phyloP scores from a whole-genome alignment of 2,329 filamentous ascomycete species.

The Epicoccum nigrum region DNA sequence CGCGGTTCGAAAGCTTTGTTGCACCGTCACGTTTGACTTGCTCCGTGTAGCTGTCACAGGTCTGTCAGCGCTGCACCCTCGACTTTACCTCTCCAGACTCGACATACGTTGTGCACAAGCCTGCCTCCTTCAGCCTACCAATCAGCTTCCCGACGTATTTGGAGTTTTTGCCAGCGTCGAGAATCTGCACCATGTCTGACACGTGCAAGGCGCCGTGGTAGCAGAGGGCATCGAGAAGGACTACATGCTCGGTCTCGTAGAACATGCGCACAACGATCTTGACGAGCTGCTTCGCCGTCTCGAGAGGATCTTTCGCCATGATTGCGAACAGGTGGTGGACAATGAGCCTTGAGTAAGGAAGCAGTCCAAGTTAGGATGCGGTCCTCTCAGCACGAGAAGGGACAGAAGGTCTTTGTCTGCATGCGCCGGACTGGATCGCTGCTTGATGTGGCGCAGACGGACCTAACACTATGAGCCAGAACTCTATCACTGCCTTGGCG shows the following conservation, averaged over 20 bases:
- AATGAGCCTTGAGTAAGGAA: background rate
- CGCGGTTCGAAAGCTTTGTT: slow-evolving; percentile 79
- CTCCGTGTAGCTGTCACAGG: slow-evolving; percentile 70
- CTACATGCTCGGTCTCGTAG: slow-evolving; percentile 82
- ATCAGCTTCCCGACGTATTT: slow-evolving; percentile 93
- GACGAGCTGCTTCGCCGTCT: slow-evolving; percentile 77
- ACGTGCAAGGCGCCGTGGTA: slow-evolving; percentile 81
- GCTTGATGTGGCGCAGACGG: slow-evolving; percentile 3
- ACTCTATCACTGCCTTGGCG: slow-evolving; percentile 8
- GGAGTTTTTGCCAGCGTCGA: slow-evolving; percentile 75
- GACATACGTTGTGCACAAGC: slow-evolving; percentile 78
- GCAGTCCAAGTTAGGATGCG: background rate
- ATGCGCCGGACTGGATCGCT: slow-evolving; percentile 12
- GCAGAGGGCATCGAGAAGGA: slow-evolving; percentile 80
- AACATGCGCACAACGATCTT: slow-evolving; percentile 86
- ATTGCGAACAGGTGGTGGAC: slow-evolving; percentile 15
- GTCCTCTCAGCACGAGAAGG: slow-evolving; percentile 12
- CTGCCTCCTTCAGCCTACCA: slow-evolving; percentile 82
- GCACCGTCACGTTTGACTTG: slow-evolving; percentile 81
- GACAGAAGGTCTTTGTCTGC: slow-evolving; percentile 12
- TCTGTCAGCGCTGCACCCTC: slow-evolving; percentile 21
- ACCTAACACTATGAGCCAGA: background rate
- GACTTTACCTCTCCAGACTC: slow-evolving; percentile 10
- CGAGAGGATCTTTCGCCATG: slow-evolving; percentile 57
- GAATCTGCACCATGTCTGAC: slow-evolving; percentile 83